phyloP scores from a whole-genome alignment of 805 yeast species.

The Saccharomycopsis malanga region DNA sequence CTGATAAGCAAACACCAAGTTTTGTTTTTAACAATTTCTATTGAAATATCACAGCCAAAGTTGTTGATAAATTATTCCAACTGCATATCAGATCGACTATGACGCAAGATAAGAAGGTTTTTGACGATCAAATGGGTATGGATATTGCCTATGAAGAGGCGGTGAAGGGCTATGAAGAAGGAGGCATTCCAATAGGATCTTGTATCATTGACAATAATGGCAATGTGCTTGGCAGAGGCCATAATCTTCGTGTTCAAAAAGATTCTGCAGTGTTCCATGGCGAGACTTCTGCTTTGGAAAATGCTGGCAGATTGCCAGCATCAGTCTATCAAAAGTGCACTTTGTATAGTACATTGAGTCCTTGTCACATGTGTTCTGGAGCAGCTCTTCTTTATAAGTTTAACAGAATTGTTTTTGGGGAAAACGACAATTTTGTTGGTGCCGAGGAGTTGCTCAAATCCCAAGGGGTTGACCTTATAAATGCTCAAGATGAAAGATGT shows the following conservation, averaged over 20 bases:
- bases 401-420: conserved; percentile 83
- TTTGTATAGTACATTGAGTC: conserved; percentile 85
- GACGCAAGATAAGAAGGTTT: not conserved
- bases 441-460: conserved; percentile 67
- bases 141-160: conserved; percentile 71
- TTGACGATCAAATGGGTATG: conserved; percentile 40
- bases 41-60: too few species aligned
- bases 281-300: conserved; percentile 82
- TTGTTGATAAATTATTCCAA: too few species aligned
- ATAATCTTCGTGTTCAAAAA: conserved; percentile 83
- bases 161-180: conserved; percentile 56
- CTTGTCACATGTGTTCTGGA: conserved; percentile 94
- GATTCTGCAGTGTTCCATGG: conserved; percentile 83
- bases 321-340: conserved; percentile 76
- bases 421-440: conserved; percentile 74
- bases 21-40: too few species aligned
- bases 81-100: too few species aligned
- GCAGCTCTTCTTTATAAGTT: conserved; percentile 86
- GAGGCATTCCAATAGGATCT: conserved; percentile 91
- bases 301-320: conserved; percentile 85
- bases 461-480: conserved; percentile 68
- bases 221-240: conserved; percentile 78
- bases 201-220: conserved; percentile 71
- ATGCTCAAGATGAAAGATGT: conserved; percentile 53
- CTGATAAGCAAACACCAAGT: too few species aligned